These are phyloP conservation scores for Fusarium sarcochroum DNA, from an alignment of 2,329 filamentous ascomycete species.

Conservation along the genomic window DNA sequence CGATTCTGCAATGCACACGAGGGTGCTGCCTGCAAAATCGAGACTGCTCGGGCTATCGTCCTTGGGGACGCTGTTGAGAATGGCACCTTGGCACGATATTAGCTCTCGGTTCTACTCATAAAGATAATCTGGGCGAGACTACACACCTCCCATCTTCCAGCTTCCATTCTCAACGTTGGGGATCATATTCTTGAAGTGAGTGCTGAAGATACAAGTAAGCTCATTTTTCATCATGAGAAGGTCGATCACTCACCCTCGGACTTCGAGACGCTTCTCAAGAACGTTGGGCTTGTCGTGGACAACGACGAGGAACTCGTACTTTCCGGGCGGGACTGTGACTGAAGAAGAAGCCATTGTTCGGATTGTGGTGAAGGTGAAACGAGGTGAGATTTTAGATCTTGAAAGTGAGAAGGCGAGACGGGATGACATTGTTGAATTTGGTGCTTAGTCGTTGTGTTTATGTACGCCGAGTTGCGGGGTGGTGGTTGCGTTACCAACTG, in stretches of 20 bases:
- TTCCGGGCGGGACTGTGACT: constrained; percentile 48
- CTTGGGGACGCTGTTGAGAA: constrained; percentile 75
- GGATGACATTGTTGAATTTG: constrained; percentile 26
- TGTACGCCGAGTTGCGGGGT: constrained; percentile 33
- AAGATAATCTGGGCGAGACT: background rate
- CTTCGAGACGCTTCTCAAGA: constrained; percentile 72
- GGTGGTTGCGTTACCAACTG: background rate
- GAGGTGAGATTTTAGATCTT: constrained; percentile 13
- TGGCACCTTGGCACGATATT: constrained; percentile 65
- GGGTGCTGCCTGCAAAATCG: constrained; percentile 80
- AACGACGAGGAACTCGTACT: constrained; percentile 77
- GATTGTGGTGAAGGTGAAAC: constrained; percentile 12
- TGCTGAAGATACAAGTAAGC: constrained; percentile 37
- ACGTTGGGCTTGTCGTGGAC: constrained; percentile 75
- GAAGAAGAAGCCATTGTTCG: constrained; percentile 50
- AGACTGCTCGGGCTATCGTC: constrained; percentile 70
- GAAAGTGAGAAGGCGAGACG: constrained; percentile 29
- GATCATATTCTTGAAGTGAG: constrained; percentile 71
- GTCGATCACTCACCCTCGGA: constrained; percentile 64
- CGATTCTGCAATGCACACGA: constrained; percentile 76
- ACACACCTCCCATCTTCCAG: constrained; percentile 74
- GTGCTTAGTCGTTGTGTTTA: constrained; percentile 5
- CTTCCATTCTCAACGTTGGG: constrained; percentile 67
- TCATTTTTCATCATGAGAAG: constrained; percentile 9
- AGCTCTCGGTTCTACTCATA: background rate